Percentiles rank a stretch among this genome's conserved stretches.
phyloP scores from a whole-genome alignment of 1,284 basidiomycete genomes.

The Neonothopanus nambi region DNA sequence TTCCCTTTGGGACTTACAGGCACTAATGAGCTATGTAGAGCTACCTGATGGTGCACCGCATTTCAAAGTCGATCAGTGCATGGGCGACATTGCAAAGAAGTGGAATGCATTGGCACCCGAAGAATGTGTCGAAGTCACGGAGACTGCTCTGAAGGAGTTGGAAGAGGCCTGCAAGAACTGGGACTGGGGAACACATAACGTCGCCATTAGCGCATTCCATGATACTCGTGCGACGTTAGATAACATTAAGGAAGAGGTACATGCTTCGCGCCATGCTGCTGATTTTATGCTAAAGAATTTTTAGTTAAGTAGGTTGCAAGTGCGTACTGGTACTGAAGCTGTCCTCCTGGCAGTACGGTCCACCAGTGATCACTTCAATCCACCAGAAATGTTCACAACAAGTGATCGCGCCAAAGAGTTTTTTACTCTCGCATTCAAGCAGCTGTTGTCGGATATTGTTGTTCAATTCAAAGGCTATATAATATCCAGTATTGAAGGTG shows the following conservation, averaged over 20 bases:
- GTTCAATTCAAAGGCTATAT: constrained; percentile 10
- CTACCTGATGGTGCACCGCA: not conserved
- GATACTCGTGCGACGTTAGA: constrained; percentile 1
- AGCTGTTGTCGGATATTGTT: constrained; percentile 6
- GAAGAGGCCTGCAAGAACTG: constrained; percentile 7
- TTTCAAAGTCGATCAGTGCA: too few relatives aligned
- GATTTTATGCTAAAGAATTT: not conserved
- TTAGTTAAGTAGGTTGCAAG: constrained; percentile 13
- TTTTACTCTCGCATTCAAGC: constrained; percentile 10
- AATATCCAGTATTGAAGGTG: constrained; percentile 14
- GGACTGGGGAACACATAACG: too few relatives aligned
- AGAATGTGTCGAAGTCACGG: constrained; percentile 8
- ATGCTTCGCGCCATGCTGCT: not conserved
- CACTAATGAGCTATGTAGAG: not conserved
- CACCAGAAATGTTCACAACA: constrained; percentile 4
- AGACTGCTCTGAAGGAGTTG: constrained; percentile 1
- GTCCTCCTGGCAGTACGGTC: constrained; percentile 9
- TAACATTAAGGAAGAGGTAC: not conserved
- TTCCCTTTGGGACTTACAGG: not conserved
- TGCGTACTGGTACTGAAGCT: too few relatives aligned
- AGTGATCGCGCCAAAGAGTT: constrained; percentile 12
- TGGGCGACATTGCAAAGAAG: not conserved
- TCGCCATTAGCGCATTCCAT: too few relatives aligned
- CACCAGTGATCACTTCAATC: constrained; percentile 1
- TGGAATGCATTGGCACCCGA: constrained; percentile 14